A percentile compares a stretch with the other conserved stretches of the same genome.
These are phyloP conservation scores for Zygoascus meyerae DNA, from an alignment of 1,139 yeast species.

Conservation along the genomic window DNA sequence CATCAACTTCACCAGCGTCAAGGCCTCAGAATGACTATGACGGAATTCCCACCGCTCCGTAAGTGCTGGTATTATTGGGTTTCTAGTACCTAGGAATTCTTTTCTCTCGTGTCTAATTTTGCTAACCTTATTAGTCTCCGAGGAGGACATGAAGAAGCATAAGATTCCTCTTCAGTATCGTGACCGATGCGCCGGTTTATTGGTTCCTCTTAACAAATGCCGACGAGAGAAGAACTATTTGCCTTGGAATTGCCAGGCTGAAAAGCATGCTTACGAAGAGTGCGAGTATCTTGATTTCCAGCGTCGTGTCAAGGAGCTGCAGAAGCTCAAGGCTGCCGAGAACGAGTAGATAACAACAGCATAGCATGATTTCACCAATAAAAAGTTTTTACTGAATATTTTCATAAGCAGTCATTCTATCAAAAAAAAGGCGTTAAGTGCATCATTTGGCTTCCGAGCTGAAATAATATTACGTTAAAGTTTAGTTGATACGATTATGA, in stretches of 20 bases:
- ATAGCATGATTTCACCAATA: not conserved
- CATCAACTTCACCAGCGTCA: not conserved
- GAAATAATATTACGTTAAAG: no score
- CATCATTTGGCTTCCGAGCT: no score
- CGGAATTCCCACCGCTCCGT: conserved; percentile 10
- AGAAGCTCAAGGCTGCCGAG: conserved; percentile 34
- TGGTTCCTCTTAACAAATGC: conserved; percentile 60
- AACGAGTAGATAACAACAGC: not conserved
- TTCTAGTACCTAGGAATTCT: not conserved
- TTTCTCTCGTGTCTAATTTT: not conserved
- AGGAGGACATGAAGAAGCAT: conserved; percentile 78
- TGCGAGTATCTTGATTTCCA: conserved; percentile 80
- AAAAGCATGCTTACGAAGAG: conserved; percentile 80
- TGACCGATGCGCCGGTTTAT: conserved; percentile 78
- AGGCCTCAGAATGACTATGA: conserved; percentile 7
- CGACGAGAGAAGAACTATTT: conserved; percentile 48
- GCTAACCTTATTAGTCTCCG: conserved; percentile 46
- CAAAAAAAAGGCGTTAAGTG: no score
- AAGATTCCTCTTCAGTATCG: conserved; percentile 78
- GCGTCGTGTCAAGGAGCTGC: conserved; percentile 72
- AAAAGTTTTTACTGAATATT: no score
- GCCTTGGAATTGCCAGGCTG: conserved; percentile 72
- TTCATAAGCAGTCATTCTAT: no score
- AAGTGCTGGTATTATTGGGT: not conserved
- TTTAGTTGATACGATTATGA: no score